Base-by-base conservation (phyloP, 2,329 filamentous ascomycete species). In the Trichoderma koningii region DNA sequence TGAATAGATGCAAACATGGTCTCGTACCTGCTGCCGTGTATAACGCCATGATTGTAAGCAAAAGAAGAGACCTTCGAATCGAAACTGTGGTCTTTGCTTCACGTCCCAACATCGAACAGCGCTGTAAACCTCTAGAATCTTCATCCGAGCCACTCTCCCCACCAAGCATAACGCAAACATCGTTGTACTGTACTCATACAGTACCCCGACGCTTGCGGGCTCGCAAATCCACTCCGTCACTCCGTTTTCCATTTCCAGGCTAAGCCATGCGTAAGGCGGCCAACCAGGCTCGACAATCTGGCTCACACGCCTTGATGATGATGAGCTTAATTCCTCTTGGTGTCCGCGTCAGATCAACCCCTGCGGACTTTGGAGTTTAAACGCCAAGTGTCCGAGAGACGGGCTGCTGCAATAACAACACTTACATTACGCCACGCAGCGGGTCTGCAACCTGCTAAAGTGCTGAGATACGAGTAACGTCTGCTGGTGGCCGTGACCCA, bases 301-400 rank as follows among this genome's bases (percentile, higher is more conserved):
- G 48, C 59, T 62, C 59, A 62, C 50, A 47, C 59, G 48, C 48
- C 48, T 38, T 26, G 41, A 45, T 17, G 41, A 45, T 17, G 10
- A 6, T 60, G 60, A 63, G 60, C 48, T 63, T 63, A 63, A 38
- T 47, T 55, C 44, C 55, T 23, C 7, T 48, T 48, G 55, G 34
- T 38, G 34, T 38, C 34, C 34, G 34, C 34, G 34, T 38, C 34
- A 14, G 17, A 3, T 47, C 21, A 38, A 57, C 23, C 41, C 41
- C 17, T 61, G 57, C 48, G 59, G 59, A 53, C 48, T 62, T 62
- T 62, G 59, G 47, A 62, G 59, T 45, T 62, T 45, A 44, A 38
- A 10, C 34, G 34, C 14, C 3, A 14, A 62, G 59, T 53, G 38
- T 53, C 59, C 59, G 59, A 57, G 17, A 45, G 47, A 30, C 44